Base-by-base conservation (phyloP, 1,284 basidiomycete genomes). In the Pterulicium gracile region DNA sequence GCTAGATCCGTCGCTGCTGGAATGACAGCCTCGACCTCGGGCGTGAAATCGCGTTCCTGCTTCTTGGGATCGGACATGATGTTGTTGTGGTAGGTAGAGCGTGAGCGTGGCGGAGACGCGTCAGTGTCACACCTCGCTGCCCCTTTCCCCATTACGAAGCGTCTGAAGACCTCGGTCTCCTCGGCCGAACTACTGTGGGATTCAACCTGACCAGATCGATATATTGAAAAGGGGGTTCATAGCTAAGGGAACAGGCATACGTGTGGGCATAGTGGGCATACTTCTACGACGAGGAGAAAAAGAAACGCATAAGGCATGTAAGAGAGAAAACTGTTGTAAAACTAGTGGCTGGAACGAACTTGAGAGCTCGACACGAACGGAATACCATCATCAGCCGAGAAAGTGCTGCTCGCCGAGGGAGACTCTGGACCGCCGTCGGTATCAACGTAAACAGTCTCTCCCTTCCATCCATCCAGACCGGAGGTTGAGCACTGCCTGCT, bases 11-110 rank as follows among this genome's bases (percentile, higher is more conserved):
- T 69, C 0, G 73, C 71, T 55, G 81, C 72, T 36, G 76, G 77
- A 3, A 88, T 58, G 3, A 85, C 57, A 13, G 64, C 65, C 56
- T 85, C 70, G 3, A 86, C 84, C 59, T 88, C 84, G 46, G 73
- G 67, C 1, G 83, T 82, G 48, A 69, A 87, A 54, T 88, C 84
- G 57, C 75, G 80, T 59, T 88, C 85, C 64, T 87, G 81, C 63
- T 86, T 86, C 66, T 81, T 84, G 60, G 72, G 72, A 53, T 88
- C 85, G 32, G 82, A 70, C 84, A 88, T 88, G 57, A 61, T 69
- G 55, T 62, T 65, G 7, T 17, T 50, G 48, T 58, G 51, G 59
- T 62, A 50, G 62, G 61, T 54, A 63, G 58, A 56, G 62, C 61
- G 52, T 55, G 61, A 55, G 51, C 55, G 54, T 46, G 36, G 49